Percentiles rank a stretch among this genome's conserved stretches.
Evolutionary conservation across 1,284 basidiomycete genomes (phyloP).

Genomic region (Papiliotrema flavescens): DNA sequence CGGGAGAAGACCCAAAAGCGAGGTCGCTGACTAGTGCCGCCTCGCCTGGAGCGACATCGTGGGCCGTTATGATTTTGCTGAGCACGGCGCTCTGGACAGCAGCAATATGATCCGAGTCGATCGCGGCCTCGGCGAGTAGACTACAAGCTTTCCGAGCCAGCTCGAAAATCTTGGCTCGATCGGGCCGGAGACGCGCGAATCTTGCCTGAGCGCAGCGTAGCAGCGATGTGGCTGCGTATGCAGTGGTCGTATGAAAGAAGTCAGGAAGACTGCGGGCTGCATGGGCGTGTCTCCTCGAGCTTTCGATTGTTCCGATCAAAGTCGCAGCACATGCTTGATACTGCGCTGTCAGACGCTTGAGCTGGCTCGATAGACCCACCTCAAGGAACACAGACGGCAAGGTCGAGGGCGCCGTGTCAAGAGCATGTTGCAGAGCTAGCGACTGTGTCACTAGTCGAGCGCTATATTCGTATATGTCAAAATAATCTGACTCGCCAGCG

Average conservation of each 20-base stretch:
- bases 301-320: slow-evolving; percentile 25
- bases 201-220: slow-evolving; percentile 16
- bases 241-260: slow-evolving; percentile 27
- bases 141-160: slow-evolving; percentile 16
- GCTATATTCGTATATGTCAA: slow-evolving; percentile 30
- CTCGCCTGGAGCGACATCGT: not conserved
- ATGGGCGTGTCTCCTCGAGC: slow-evolving; percentile 6
- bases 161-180: slow-evolving; percentile 9
- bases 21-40: not conserved
- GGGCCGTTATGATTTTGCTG: slow-evolving; percentile 7
- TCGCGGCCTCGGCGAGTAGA: slow-evolving; percentile 27
- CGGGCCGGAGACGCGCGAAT: slow-evolving; percentile 8
- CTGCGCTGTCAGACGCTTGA: slow-evolving; percentile 6
- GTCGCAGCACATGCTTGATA: slow-evolving; percentile 22
- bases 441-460: slow-evolving; percentile 26
- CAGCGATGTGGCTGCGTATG: slow-evolving; percentile 32
- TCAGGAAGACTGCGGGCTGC: slow-evolving; percentile 25
- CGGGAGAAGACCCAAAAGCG: not conserved
- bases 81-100: slow-evolving; percentile 23
- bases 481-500: not conserved
- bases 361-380: slow-evolving; percentile 11
- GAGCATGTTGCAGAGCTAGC: slow-evolving; percentile 23
- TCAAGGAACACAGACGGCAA: slow-evolving; percentile 22
- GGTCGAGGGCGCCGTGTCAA: slow-evolving; percentile 3
- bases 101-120: slow-evolving; percentile 21